These are phyloP conservation scores for Solanum piurae DNA, from an alignment of 257 asterid genomes.

Conservation along the genomic window DNA sequence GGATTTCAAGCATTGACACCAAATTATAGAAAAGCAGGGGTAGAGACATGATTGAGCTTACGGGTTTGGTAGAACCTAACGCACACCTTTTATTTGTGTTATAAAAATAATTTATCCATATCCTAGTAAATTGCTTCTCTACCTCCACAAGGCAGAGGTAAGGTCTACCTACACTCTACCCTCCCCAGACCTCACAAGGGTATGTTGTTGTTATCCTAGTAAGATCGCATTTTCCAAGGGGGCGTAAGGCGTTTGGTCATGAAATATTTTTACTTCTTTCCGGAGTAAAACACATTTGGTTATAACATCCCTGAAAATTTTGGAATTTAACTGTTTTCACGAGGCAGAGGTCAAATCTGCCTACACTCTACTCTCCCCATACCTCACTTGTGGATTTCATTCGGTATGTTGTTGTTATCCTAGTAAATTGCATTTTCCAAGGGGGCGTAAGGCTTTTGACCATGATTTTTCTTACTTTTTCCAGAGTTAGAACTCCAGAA, in stretches of 20 bases:
- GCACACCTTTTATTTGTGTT: background rate
- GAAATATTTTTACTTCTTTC: background rate
- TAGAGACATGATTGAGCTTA: background rate
- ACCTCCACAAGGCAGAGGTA: background rate
- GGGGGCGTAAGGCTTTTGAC: background rate
- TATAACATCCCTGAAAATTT: background rate
- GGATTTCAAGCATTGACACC: background rate
- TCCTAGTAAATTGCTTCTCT: background rate
- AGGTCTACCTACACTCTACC: background rate
- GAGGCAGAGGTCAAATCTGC: background rate
- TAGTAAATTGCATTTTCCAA: background rate
- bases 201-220: background rate
- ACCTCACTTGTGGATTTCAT: background rate
- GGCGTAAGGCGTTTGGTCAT: background rate
- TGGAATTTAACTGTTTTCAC: background rate
- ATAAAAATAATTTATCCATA: background rate
- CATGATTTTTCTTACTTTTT: background rate
- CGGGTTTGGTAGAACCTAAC: background rate
- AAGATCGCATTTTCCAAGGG: background rate
- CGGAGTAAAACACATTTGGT: background rate
- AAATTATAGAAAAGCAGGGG: too few relatives aligned
- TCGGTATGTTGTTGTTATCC: background rate
- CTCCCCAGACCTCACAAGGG: background rate
- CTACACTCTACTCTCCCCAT: background rate
- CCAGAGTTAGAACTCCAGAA: background rate